Evolutionary conservation across 73 alveolate species (phyloP), one percentile per base, ranked within the genome.

Genomic region (Blepharisma stoltei): DNA sequence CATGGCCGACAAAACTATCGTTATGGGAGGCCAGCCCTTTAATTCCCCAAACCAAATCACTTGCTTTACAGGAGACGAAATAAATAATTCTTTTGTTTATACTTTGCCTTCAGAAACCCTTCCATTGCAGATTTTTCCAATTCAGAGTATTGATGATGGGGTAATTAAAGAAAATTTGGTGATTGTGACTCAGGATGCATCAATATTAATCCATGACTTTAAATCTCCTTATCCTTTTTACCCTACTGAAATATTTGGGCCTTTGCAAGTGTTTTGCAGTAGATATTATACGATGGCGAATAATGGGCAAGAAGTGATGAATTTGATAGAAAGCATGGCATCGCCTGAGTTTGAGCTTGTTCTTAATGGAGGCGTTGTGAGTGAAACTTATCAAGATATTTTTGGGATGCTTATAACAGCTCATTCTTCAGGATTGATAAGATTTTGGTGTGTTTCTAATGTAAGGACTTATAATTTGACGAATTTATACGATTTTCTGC

Each of bases 391-490:
- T 14, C 14, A 38, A n/a, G 73, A 60, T 14, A 25, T 60, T 9
- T 60, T 1, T 25, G 73, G 73, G 14, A 20, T 60, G 46, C 46
- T 60, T 8, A 25, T 60, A 14, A 60, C 73, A 3, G 73, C 46
- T 14, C 73, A 60, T 25, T 60, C 46, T 9, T n/a, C n/a, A 20
- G 73, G 73, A 1, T 14, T 60, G 18, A 38, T 60, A 38, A n/a
- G 73, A 20, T 60, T 60, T 25, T 60, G 73, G 73, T 14, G 45
- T 25, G 73, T 60, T 25, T 14, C 48, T 18, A 60, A n/a, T 25
- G 45, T 2, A 2, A n/a, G 73, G 14, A 60, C 23, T 9, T 14
- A 14, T 25, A 14, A 60, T 25, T 8, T 60, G 14, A 14, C 5
- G 18, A 60, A 60, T 38, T 38, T 60, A n/a, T n/a, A n/a, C n/a